Evolutionary conservation across 768 basidiomycete species (phyloP).

Genomic region (Suillus subalutaceus): DNA sequence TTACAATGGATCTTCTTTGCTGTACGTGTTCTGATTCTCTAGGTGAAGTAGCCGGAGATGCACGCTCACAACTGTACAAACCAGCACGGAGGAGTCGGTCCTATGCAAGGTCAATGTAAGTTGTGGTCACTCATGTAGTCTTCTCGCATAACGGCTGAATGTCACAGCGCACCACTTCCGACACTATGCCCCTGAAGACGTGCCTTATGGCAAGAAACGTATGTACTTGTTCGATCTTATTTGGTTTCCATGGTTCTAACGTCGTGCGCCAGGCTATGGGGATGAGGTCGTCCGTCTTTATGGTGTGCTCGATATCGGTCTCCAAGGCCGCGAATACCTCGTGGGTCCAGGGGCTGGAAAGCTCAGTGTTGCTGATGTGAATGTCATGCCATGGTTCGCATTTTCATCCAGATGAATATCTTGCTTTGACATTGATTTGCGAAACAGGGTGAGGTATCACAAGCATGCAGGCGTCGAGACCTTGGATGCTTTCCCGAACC

Average conservation of each 20-base stretch:
- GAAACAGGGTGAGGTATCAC: conserved; percentile 56
- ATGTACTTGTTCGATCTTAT: conserved; percentile 19
- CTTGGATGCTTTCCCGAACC: conserved; percentile 64
- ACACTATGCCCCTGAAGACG: conserved; percentile 62
- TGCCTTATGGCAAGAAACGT: conserved; percentile 73
- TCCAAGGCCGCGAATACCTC: conserved; percentile 76
- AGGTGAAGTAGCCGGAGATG: not conserved
- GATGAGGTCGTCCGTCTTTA: conserved; percentile 86
- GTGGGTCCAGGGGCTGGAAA: conserved; percentile 74
- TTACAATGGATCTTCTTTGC: conserved; percentile 90
- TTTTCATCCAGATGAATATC: not conserved
- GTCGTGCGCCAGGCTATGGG: conserved; percentile 56
- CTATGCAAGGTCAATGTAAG: conserved; percentile 80
- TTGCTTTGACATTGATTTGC: not conserved
- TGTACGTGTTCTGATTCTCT: conserved; percentile 36
- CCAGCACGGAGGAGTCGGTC: conserved; percentile 80
- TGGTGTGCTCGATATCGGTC: conserved; percentile 78
- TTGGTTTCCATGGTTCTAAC: conserved; percentile 20
- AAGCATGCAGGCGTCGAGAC: conserved; percentile 51
- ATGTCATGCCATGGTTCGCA: conserved; percentile 62
- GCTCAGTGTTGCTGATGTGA: conserved; percentile 74
- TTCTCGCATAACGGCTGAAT: conserved; percentile 16
- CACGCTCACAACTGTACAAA: conserved; percentile 3
- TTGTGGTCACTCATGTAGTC: not conserved
- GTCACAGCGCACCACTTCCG: conserved; percentile 69